A percentile compares a stretch with the other conserved stretches of the same genome.
These are phyloP conservation scores for Cenococcum geophilum DNA, from an alignment of 495 filamentous ascomycete species.

Conservation along the genomic window DNA sequence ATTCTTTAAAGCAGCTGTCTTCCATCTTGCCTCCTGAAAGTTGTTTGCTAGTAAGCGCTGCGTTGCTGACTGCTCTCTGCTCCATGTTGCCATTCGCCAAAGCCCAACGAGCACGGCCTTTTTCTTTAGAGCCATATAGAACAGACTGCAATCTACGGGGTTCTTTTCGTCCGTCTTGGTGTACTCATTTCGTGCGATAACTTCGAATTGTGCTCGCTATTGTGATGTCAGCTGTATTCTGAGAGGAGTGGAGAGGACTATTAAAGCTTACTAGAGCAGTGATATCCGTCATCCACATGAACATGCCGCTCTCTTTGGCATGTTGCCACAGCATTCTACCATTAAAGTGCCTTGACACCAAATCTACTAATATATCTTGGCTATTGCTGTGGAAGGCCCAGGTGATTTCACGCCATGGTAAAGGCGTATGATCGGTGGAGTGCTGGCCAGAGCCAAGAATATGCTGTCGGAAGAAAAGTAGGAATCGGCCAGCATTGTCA, in stretches of 20 bases:
- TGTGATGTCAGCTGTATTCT: neutral
- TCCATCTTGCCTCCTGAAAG: constrained; percentile 80
- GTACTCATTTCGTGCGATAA: constrained; percentile 88
- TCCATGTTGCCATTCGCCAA: constrained; percentile 93
- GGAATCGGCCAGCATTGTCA: constrained; percentile 82
- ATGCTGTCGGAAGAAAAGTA: constrained; percentile 85
- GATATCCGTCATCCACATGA: constrained; percentile 85
- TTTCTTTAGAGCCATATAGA: constrained; percentile 85
- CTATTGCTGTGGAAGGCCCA: constrained; percentile 91
- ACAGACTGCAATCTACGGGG: constrained; percentile 87
- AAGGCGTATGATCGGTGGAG: constrained; percentile 41
- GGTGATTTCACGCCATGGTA: constrained; percentile 89
- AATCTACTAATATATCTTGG: constrained; percentile 86
- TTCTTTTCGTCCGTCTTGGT: constrained; percentile 81
- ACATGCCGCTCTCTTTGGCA: constrained; percentile 80
- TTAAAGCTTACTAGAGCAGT: constrained; percentile 61
- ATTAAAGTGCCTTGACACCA: constrained; percentile 75
- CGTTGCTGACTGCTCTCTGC: constrained; percentile 76
- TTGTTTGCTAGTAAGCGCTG: constrained; percentile 73
- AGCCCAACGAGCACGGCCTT: constrained; percentile 87
- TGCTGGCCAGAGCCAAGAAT: constrained; percentile 58
- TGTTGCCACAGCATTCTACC: constrained; percentile 75
- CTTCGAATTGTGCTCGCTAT: constrained; percentile 75
- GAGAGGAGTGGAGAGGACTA: neutral
- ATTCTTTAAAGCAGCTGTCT: constrained; percentile 88